Percentiles rank a stretch among this genome's conserved stretches.
phyloP scores from a whole-genome alignment of 306 rosid species.

The Spatholobus suberectus region DNA sequence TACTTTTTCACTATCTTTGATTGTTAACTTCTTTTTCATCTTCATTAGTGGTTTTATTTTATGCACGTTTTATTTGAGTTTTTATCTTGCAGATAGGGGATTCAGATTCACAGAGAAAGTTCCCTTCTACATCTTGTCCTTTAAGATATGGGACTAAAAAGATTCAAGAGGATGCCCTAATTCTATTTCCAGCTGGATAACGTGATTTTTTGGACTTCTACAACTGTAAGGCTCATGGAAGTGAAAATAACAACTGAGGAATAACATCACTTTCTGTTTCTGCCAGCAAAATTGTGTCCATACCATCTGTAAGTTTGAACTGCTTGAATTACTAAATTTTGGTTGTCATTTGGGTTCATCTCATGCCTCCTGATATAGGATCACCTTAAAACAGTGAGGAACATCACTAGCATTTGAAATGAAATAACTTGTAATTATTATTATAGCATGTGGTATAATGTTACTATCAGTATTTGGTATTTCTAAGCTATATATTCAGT shows the following conservation, averaged over 20 bases:
- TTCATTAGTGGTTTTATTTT: constrained; percentile 11
- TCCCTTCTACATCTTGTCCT: constrained; percentile 95
- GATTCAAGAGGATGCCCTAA: constrained; percentile 93
- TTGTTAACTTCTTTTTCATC: constrained; percentile 13
- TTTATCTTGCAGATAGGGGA: constrained; percentile 66
- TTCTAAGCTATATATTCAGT: constrained; percentile 22
- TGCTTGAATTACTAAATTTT: constrained; percentile 27
- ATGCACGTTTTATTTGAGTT: constrained; percentile 32
- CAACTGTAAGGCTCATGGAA: constrained; percentile 55
- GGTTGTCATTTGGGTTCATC: constrained; percentile 34
- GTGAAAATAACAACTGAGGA: constrained; percentile 68
- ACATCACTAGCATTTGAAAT: constrained; percentile 26
- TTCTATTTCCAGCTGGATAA: constrained; percentile 81
- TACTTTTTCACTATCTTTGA: constrained; percentile 8
- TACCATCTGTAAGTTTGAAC: constrained; percentile 82
- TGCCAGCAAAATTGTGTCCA: constrained; percentile 84
- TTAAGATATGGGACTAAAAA: constrained; percentile 82
- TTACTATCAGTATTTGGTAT: neutral
- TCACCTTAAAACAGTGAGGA: constrained; percentile 11
- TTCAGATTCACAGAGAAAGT: constrained; percentile 74
- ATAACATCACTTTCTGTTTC: constrained; percentile 83
- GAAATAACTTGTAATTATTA: constrained; percentile 27
- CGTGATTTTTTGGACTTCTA: constrained; percentile 70
- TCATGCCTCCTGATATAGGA: constrained; percentile 31
- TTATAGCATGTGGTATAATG: constrained; percentile 16